Conservation (phyloP, 176 grass and related monocot species). For the Paspalum vaginatum region DNA sequence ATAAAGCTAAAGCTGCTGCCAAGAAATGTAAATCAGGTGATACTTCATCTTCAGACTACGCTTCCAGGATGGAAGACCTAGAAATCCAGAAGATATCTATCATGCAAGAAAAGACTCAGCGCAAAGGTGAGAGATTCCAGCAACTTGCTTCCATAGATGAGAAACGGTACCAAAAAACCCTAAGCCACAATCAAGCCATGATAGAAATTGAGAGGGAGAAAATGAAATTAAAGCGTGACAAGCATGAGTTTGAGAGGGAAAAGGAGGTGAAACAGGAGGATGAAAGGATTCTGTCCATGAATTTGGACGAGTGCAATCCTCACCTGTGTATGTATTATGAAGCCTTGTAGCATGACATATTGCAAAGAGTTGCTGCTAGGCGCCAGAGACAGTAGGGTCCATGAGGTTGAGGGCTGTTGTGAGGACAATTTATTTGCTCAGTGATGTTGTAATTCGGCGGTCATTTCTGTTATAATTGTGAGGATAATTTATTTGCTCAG, state of each 20-base stretch:
- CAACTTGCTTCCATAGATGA: not conserved
- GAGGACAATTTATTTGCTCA: too few relatives aligned
- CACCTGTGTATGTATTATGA: not conserved
- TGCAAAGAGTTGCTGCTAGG: too few relatives aligned
- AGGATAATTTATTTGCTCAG: too few relatives aligned
- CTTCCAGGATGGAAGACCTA: not conserved
- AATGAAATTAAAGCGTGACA: not conserved
- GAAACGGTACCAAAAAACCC: not conserved
- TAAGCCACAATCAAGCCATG: not conserved
- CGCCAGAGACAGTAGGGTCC: too few relatives aligned
- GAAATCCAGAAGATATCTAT: not conserved
- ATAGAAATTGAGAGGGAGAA: not conserved
- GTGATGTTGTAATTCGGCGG: too few relatives aligned
- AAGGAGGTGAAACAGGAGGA: not conserved
- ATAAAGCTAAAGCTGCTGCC: not conserved
- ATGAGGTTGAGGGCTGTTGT: too few relatives aligned
- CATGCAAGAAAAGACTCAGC: not conserved
- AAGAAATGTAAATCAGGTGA: not conserved
- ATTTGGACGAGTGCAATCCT: not conserved
- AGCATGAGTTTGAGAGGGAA: not conserved
- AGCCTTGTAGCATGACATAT: too few relatives aligned
- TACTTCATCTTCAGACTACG: not conserved
- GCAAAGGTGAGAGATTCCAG: not conserved
- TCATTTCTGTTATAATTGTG: too few relatives aligned
- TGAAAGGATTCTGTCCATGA: not conserved